Evolutionary conservation across 73 alveolate genomes (phyloP).

Genomic region (Paraurostyla sp.): DNA sequence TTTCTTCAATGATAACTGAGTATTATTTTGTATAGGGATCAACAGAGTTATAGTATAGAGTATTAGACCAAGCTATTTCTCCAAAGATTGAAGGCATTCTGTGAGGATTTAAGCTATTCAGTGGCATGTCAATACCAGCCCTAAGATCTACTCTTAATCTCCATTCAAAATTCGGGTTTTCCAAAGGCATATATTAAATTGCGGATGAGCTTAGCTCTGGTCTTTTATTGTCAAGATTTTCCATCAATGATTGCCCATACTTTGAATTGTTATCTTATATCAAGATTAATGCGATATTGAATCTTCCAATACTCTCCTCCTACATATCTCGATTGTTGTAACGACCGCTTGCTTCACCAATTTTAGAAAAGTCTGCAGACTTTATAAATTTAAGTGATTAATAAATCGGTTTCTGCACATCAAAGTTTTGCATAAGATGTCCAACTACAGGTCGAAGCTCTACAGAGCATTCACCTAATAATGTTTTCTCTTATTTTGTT

Average conservation of each 20-base stretch:
- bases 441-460: constrained; percentile 89
- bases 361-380: constrained; percentile 86
- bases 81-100: constrained; percentile 97
- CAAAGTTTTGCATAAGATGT: constrained; percentile 85
- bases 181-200: constrained; percentile 94
- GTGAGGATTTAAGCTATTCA: constrained; percentile 88
- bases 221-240: constrained; percentile 38
- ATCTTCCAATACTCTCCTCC: constrained; percentile 56
- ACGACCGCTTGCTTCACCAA: constrained; percentile 81
- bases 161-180: constrained; percentile 96
- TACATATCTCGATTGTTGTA: constrained; percentile 15
- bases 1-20: constrained; percentile 89
- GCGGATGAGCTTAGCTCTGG: constrained; percentile 82
- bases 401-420: constrained; percentile 82
- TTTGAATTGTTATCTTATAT: constrained; percentile 5
- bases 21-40: constrained; percentile 86
- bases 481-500: constrained; percentile 89
- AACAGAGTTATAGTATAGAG: constrained; percentile 82
- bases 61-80: constrained; percentile 95
- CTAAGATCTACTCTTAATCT: constrained; percentile 97
- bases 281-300: constrained; percentile 48
- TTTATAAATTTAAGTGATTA: constrained; percentile 86
- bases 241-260: constrained; percentile 18
- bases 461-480: constrained; percentile 94
- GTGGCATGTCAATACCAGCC: constrained; percentile 96